These are phyloP conservation scores for Babesia gibsoni DNA, from an alignment of 169 alveolate genomes.

Conservation along the genomic window DNA sequence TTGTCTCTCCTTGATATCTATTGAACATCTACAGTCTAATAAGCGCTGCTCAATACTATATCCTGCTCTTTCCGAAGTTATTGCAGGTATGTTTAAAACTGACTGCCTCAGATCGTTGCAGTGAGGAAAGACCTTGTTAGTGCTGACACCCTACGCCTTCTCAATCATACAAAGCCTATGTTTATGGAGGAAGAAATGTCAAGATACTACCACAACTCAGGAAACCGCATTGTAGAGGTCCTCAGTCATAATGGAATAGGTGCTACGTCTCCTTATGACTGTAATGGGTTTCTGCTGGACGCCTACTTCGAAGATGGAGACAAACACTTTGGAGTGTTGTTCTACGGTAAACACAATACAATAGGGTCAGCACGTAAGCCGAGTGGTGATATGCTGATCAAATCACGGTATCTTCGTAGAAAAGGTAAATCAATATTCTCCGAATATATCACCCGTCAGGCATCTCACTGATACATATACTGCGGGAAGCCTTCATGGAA, in stretches of 20 bases:
- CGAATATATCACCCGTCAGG: background rate
- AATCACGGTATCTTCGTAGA: conserved; percentile 37
- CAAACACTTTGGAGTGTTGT: conserved; percentile 15
- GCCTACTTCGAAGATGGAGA: conserved; percentile 16
- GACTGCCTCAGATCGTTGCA: background rate
- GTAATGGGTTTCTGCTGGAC: conserved; percentile 40
- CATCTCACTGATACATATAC: background rate
- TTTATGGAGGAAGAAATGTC: conserved; percentile 18
- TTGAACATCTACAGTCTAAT: conserved; percentile 25
- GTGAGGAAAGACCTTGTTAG: conserved; percentile 18
- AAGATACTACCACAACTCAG: conserved; percentile 3
- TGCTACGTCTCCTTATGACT: background rate
- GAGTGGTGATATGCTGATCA: conserved; percentile 40
- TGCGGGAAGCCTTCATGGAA: conserved; percentile 4
- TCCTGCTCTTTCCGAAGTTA: conserved; percentile 44
- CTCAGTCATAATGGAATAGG: background rate
- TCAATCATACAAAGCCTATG: conserved; percentile 35
- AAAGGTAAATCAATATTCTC: conserved; percentile 17
- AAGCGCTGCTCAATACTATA: conserved; percentile 42
- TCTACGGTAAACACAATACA: conserved; percentile 22
- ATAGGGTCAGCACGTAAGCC: conserved; percentile 22
- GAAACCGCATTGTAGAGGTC: background rate
- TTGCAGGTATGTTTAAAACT: background rate
- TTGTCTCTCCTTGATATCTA: conserved; percentile 26
- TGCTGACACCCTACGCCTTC: conserved; percentile 25